Evolutionary conservation across 805 yeast species (phyloP), one percentile per base, ranked within the genome.

Genomic region (Suhomyces pyralidae): DNA sequence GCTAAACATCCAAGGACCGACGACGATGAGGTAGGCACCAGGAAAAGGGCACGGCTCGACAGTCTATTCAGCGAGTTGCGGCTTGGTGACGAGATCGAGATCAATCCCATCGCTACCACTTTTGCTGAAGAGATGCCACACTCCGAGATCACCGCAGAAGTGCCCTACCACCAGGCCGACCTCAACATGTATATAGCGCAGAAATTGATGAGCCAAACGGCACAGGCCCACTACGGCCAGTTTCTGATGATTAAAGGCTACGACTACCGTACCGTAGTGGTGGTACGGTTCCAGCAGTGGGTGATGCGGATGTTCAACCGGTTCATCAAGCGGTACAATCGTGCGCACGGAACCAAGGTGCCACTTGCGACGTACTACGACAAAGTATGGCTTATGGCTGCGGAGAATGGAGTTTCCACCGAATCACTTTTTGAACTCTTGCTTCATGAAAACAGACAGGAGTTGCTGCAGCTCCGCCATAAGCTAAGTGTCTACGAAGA

Each of bases 241-340:
- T 45, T 58, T 22, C 57, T 60, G 44, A 43, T 74, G 15, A 57
- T 71, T 19, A 57, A 46, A 24, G 66, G 69, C 62, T 64, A 62
- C 50, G 63, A 61, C 51, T 64, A 62, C n/a, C 48, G 56, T n/a
- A 51, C 60, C 9, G 20, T 74, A 19, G 50, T 74, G 14, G 53
- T 60, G 2, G 59, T 57, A 26, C 63, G 60, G 38, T 73, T 71
- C 54, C 74, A 73, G 52, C 38, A 49, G 44, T 75, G 79, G 79
- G 60, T 65, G 9, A 47, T 68, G 12, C 57, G 73, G 38, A 57
- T 75, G 49, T 74, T 74, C 58, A 73, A 73, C 55, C 47, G 60
- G 22, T 75, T 73, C 55, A 57, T 71, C 5, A 55, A 55, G 40
- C 61, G 64, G 45, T 73, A 66, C 52, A 71, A 70, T 54, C 49